Evolutionary conservation across 2,329 filamentous ascomycete genomes (phyloP), one percentile per base, ranked within the genome.

Genomic region (Elsinoe australis): DNA sequence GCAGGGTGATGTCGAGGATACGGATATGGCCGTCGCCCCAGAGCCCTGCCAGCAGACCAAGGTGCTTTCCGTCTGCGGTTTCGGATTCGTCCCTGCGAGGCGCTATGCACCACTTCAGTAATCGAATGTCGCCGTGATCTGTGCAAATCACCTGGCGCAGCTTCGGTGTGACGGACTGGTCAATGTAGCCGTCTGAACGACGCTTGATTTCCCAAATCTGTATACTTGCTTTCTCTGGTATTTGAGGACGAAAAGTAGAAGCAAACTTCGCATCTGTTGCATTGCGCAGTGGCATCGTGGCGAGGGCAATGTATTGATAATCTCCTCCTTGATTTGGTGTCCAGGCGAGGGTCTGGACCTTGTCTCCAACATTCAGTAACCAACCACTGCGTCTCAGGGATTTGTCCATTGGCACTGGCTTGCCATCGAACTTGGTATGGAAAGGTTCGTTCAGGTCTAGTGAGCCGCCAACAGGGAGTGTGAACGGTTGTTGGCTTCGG

Each of bases 131-230:
- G 2, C 78, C 78, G 70, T 75, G 79, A 17, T 76, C 67, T 2
- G 72, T 71, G 54, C 75, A 79, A n/a, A 81, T 58, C 3, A 74
- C 70, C 28, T 72, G 55, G 19, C 65, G 64, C 33, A 80, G 64
- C 35, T 60, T 58, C 3, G 78, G 77, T 12, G 65, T 55, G 6
- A 51, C 55, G 0, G 55, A 58, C 53, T 66, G 65, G 55, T 77
- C 68, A 5, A 78, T 60, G 2, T 60, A 63, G 10, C 66, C 64
- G 1, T 65, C 51, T 12, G 54, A 49, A 7, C 41, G 61, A 3
- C 68, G 66, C 29, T 65, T 62, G 54, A 82, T 76, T 4, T 71
- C 65, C 78, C 78, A 82, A 5, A 82, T 71, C 53, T 81, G 77
- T 24, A 82, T 68, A 2, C 69, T 70, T 10, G 71, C 68, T 12